phyloP scores from a whole-genome alignment of 257 asterid genomes.

The Capsicum pubescens region DNA sequence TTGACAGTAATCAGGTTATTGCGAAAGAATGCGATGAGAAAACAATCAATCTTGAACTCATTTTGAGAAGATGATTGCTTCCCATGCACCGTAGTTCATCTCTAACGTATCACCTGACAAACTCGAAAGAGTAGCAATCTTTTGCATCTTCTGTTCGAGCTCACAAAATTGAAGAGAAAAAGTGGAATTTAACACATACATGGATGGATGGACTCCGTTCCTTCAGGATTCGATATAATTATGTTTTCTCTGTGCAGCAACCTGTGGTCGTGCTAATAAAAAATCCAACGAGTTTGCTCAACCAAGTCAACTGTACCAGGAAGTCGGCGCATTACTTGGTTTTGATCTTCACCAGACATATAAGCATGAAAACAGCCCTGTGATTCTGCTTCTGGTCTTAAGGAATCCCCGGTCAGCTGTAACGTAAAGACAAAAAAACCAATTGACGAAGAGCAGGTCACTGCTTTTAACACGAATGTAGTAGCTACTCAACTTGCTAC shows the following conservation, averaged over 20 bases:
- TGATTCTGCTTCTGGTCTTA: slow-evolving; percentile 15
- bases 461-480: slow-evolving; percentile 5
- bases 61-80: slow-evolving; percentile 21
- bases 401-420: neutral
- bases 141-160: slow-evolving; percentile 25
- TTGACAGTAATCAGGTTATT: slow-evolving; percentile 23
- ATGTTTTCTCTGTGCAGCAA: slow-evolving; percentile 23
- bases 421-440: neutral
- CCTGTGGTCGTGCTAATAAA: slow-evolving; percentile 21
- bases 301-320: slow-evolving; percentile 26
- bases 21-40: slow-evolving; percentile 1
- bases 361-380: slow-evolving; percentile 29
- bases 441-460: slow-evolving; percentile 13
- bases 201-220: slow-evolving; percentile 16
- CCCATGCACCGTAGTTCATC: neutral
- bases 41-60: slow-evolving; percentile 9
- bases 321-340: slow-evolving; percentile 28
- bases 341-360: slow-evolving; percentile 28
- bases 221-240: neutral
- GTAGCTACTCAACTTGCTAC: slow-evolving; percentile 41
- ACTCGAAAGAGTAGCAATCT: slow-evolving; percentile 10
- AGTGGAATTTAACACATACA: slow-evolving; percentile 1
- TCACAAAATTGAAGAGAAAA: slow-evolving; percentile 30
- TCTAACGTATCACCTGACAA: slow-evolving; percentile 19
- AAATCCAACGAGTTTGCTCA: slow-evolving; percentile 37